Base-by-base conservation (phyloP, 2,329 filamentous ascomycete genomes). In the Apiospora marii region DNA sequence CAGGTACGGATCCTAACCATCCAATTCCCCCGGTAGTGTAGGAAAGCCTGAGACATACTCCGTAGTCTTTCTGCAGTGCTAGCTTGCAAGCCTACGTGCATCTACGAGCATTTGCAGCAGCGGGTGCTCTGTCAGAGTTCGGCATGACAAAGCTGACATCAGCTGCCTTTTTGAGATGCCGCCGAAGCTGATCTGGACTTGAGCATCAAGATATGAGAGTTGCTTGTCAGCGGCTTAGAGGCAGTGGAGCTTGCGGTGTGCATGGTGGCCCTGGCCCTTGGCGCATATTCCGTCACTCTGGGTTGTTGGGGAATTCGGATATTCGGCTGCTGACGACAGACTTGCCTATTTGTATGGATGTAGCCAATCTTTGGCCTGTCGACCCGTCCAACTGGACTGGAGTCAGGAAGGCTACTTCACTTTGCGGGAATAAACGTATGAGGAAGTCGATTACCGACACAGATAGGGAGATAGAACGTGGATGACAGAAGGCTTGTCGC, bases 201-300 rank as follows among this genome's bases (percentile, higher is more conserved):
- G 51, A 53, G 13, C 51, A 53, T 16, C 24, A 53, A 16, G 24
- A 13, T 14, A 41, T 2, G 37, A 22, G 16, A 12, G 46, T 12
- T n/a, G 30, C 30, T 61, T 61, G 30, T 61, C 53, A 22, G 16
- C 10, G 16, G 30, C 53, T 61, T 22, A 27, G 34, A 37, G 53
- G 30, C 30, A 61, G 53, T 37, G 53, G 53, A 37, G 53, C 22
- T 34, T 37, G 53, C 34, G 27, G 51, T 58, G 51, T 30, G 19
- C 16, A 58, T 34, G 51, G 34, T 61, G 49, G 49, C 49, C 53
- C 53, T 61, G 53, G 53, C 10, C 16, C 53, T 61, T 61, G 53
- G 53, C 53, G 53, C 30, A 61, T 37, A 61, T 61, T 27, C 53
- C 53, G 53, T 34, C 53, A 10, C 16, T 37, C 53, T 61, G 53